These are phyloP conservation scores for Dittrichia graveolens DNA, from an alignment of 129 eudicot species.

Conservation along the genomic window DNA sequence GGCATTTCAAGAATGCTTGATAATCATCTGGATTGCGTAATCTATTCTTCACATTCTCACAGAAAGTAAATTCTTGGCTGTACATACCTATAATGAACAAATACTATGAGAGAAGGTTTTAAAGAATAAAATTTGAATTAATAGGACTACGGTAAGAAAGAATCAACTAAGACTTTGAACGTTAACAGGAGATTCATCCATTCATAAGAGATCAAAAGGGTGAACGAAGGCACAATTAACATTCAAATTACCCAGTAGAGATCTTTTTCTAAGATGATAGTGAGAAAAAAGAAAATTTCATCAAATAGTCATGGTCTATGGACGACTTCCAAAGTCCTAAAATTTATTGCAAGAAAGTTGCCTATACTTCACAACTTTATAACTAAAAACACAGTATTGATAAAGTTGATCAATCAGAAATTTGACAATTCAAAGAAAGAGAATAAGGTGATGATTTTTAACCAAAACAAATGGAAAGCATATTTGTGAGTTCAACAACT, in stretches of 20 bases:
- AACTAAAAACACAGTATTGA: slow-evolving; percentile 3
- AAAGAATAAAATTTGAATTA: not conserved
- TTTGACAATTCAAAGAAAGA: not conserved
- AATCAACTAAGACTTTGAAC: not conserved
- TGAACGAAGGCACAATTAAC: not conserved
- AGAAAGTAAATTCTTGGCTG: slow-evolving; percentile 79
- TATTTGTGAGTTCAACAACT: slow-evolving; percentile 18
- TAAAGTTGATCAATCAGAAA: slow-evolving; percentile 3
- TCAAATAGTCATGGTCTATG: not conserved
- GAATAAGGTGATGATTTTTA: not conserved
- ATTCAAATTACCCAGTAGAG: not conserved
- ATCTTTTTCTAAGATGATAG: not conserved
- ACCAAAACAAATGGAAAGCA: slow-evolving; percentile 1
- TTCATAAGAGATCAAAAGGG: not conserved
- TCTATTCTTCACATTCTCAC: slow-evolving; percentile 93
- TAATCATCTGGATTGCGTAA: slow-evolving; percentile 84
- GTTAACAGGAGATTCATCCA: not conserved
- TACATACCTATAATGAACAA: slow-evolving; percentile 62
- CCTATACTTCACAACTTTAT: not conserved
- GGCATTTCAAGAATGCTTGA: slow-evolving; percentile 98
- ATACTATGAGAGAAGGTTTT: not conserved
- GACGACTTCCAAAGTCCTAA: not conserved
- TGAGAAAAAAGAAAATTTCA: slow-evolving; percentile 4
- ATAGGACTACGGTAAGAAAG: not conserved
- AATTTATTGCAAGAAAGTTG: not conserved